Base-by-base conservation (phyloP, 192 early-diverging fungal species). In the Coemansia sp. region DNA sequence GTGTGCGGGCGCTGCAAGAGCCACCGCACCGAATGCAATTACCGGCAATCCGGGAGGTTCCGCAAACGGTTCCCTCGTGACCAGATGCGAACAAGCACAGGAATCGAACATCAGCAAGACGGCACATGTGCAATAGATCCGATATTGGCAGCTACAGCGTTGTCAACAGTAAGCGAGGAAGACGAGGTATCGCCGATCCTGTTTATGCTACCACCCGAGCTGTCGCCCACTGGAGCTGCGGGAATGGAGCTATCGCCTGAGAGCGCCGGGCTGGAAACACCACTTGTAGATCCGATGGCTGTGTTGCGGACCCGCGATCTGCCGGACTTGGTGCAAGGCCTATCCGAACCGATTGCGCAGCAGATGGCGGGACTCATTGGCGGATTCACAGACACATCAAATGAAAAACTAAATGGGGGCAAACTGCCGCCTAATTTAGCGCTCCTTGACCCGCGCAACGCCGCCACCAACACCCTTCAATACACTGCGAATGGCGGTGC, bases 1-100 rank as follows among this genome's bases (percentile, higher is more conserved):
- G 42, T 45, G 10, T 81, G 79, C 53, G 67, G 66, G 6, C 66
- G 74, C 0, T 81, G 79, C 49, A 33, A 39, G n/a, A 64, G 59
- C 43, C 79, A 81, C 42, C 7, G 40, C 18, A 56, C 72, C 21
- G 73, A 75, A 0, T 81, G 79, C 74, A 59, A 25, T 33, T 81
- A 81, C 59, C 49, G 79, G 12, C 66, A 75, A 53, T 81, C 79
- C 2, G 79, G 73, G 21, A 69, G 79, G n/a, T 81, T 79, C 61
- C 77, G 77, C 58, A 79, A 73, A 56, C 77, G 77, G 23, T 67
- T 70, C 33, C 71, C 71, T 16, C 40, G 59, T 37, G 25, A 42
- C 39, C 1, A 15, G 39, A 40, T 15, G 23, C 1, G 20, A 26
- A 34, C 26, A 23, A 7, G 23, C 23, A 26, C 48, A 51, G 48